These are phyloP conservation scores for Asterella californica DNA, from an alignment of 225 moss, liverwort and hornwort genomes.

Conservation along the genomic window DNA sequence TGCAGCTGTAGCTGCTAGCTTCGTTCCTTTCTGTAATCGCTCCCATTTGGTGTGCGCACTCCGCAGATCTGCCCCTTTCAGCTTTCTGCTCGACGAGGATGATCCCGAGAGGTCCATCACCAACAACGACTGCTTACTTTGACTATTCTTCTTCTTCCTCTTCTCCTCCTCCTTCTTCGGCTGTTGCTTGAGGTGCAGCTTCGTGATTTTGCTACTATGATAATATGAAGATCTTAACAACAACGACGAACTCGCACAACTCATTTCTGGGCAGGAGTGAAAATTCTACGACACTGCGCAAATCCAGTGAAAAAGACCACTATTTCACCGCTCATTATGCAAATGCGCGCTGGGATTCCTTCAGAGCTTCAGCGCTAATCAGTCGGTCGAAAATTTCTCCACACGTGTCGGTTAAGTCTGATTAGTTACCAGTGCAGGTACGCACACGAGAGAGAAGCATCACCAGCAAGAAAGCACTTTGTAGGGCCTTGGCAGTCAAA, in stretches of 20 bases:
- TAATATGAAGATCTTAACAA: not conserved
- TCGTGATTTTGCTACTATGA: not conserved
- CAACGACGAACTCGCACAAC: not conserved
- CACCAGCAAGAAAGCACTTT: not conserved
- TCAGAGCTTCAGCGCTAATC: no score
- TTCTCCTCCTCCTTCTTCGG: not conserved
- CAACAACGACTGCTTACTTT: no score
- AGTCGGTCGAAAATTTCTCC: not conserved
- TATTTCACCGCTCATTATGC: not conserved
- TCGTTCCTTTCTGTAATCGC: not conserved
- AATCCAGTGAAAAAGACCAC: not conserved
- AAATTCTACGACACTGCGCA: not conserved
- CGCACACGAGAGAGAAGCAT: not conserved
- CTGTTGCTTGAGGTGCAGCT: not conserved
- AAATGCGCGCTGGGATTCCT: not conserved
- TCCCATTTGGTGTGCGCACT: constrained; percentile 3
- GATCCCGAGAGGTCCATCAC: not conserved
- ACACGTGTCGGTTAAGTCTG: no score
- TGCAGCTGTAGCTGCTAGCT: not conserved
- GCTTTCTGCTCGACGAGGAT: not conserved
- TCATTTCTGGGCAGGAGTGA: not conserved
- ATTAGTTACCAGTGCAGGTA: not conserved
- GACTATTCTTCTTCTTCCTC: not conserved
- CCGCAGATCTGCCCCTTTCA: not conserved
- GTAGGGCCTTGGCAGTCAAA: not conserved